A percentile compares a stretch with the other conserved stretches of the same genome.
phyloP scores from a whole-genome alignment of 805 yeast species.

The Vanderwaltozyma polyspora region DNA sequence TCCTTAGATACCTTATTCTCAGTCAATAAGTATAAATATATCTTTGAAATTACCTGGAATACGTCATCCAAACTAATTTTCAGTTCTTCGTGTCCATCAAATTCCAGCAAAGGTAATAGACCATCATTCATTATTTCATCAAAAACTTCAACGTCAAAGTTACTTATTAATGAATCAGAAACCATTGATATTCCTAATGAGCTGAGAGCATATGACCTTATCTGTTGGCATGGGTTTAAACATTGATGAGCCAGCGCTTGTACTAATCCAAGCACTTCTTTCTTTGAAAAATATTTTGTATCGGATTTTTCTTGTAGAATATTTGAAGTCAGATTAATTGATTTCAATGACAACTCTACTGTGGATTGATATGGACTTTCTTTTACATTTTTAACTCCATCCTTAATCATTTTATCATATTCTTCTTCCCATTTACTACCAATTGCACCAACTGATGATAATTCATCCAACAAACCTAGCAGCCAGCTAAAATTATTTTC shows the following conservation, averaged over 20 bases:
- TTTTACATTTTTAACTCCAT: conserved; percentile 34
- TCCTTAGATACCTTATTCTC: not conserved
- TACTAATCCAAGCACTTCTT: conserved; percentile 43
- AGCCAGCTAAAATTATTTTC: conserved; percentile 50
- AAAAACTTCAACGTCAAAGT: conserved; percentile 32
- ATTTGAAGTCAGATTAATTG: conserved; percentile 49
- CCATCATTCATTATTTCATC: conserved; percentile 59
- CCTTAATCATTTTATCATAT: conserved; percentile 33
- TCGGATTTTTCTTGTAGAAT: conserved; percentile 30
- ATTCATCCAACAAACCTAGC: conserved; percentile 63
- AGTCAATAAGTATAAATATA: not conserved
- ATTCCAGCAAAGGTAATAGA: conserved; percentile 43
- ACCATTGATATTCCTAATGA: conserved; percentile 35
- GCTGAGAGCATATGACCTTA: conserved; percentile 54
- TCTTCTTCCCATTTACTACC: conserved; percentile 71
- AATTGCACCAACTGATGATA: conserved; percentile 70
- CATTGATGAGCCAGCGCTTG: conserved; percentile 86
- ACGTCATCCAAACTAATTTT: not conserved
- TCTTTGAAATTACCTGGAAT: conserved; percentile 24
- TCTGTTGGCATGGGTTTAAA: conserved; percentile 73
- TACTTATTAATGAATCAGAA: conserved; percentile 14
- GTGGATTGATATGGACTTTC: conserved; percentile 43
- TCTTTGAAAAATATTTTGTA: conserved; percentile 12
- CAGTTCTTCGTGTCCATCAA: conserved; percentile 1
- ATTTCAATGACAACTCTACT: conserved; percentile 47